These are phyloP conservation scores for Wilcoxina mikolae DNA, from an alignment of 495 filamentous ascomycete species.

Conservation along the genomic window DNA sequence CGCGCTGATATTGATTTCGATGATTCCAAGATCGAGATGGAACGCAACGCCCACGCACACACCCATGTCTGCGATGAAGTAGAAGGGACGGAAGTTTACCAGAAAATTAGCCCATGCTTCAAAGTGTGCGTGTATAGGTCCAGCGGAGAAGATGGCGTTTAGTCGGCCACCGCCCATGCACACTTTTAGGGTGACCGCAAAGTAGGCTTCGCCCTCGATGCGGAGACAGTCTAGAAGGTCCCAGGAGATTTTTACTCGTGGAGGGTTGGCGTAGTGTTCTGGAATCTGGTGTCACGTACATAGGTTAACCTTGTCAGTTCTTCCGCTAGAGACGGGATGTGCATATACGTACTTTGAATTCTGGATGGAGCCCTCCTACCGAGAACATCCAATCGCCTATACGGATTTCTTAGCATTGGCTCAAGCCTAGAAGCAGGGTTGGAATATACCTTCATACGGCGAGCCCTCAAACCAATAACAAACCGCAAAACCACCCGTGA, in stretches of 20 bases:
- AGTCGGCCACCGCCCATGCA: constrained; percentile 38
- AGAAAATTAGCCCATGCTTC: constrained; percentile 36
- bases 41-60: constrained; percentile 32
- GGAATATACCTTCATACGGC: too few species aligned
- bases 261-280: constrained; percentile 32
- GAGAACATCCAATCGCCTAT: constrained; percentile 40
- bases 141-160: constrained; percentile 22
- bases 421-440: too few species aligned
- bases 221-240: constrained; percentile 24
- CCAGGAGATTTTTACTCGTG: constrained; percentile 35
- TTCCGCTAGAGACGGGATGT: too few species aligned
- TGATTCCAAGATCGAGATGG: constrained; percentile 31
- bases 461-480: constrained; percentile 34
- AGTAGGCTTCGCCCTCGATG: constrained; percentile 36
- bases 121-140: constrained; percentile 33
- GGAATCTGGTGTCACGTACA: too few species aligned
- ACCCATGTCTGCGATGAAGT: constrained; percentile 31
- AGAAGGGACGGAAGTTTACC: constrained; percentile 39
- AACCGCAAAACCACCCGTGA: constrained; percentile 38
- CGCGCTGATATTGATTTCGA: constrained; percentile 28
- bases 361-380: constrained; percentile 38
- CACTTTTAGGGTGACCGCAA: constrained; percentile 39
- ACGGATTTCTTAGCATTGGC: background rate
- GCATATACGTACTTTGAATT: too few species aligned
- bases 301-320: too few species aligned